Percentiles rank a stretch among this genome's conserved stretches.
Conservation (phyloP, 139 green algal genomes). For the Pseudopediastrum boryanum region DNA sequence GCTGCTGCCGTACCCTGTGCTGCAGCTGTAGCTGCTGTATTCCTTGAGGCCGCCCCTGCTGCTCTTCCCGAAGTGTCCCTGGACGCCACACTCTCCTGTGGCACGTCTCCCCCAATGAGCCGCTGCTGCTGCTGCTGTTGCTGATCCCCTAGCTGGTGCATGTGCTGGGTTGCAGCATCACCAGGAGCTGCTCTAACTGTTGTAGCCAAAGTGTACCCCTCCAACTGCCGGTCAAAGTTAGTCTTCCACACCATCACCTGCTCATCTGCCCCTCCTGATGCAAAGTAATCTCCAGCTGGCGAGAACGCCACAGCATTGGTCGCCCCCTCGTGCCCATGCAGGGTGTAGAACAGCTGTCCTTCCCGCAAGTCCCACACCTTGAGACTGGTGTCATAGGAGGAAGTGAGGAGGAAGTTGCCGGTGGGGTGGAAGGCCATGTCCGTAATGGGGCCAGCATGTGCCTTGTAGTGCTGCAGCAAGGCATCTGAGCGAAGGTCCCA, state of each 20-base stretch:
- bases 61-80: too few species aligned
- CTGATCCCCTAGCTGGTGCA: not conserved
- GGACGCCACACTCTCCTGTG: too few species aligned
- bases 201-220: conserved; percentile 56
- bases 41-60: not conserved
- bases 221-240: conserved; percentile 85
- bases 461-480: conserved; percentile 86
- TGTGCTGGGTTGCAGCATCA: conserved; percentile 2
- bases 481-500: conserved; percentile 46
- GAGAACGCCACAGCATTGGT: conserved; percentile 72
- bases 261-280: conserved; percentile 79
- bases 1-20: not conserved
- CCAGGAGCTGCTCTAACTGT: too few species aligned
- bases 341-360: conserved; percentile 89
- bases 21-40: not conserved
- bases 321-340: conserved; percentile 88
- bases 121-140: not conserved
- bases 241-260: conserved; percentile 92
- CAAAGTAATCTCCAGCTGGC: conserved; percentile 84
- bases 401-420: conserved; percentile 84
- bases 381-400: conserved; percentile 78
- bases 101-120: not conserved
- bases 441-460: conserved; percentile 71
- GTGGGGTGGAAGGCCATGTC: conserved; percentile 73
- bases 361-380: conserved; percentile 93